Conservation (phyloP, 208 protist species). For the Blastocrithidia nonstop region DNA sequence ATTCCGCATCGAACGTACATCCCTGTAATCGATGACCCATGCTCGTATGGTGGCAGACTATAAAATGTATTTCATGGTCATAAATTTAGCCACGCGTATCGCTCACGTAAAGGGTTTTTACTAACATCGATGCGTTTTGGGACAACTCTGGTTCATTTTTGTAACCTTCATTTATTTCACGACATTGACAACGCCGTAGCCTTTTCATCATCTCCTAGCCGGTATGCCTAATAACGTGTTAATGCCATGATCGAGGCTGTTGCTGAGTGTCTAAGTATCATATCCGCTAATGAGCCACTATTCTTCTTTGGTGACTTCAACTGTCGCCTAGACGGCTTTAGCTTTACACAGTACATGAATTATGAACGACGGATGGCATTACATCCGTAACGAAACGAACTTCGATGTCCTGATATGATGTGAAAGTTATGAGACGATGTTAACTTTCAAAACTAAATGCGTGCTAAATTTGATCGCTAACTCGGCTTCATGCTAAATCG, state of each 20-base stretch:
- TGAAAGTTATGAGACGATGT: constrained; percentile 20
- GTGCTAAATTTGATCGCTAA: constrained; percentile 27
- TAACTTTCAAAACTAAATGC: constrained; percentile 7
- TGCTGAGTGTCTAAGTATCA: constrained; percentile 26
- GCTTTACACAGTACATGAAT: constrained; percentile 14
- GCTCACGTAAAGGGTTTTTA: constrained; percentile 58
- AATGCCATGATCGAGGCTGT: constrained; percentile 44
- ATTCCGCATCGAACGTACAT: constrained; percentile 71
- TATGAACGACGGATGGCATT: constrained; percentile 16
- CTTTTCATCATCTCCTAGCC: constrained; percentile 20
- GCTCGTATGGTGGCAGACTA: constrained; percentile 40
- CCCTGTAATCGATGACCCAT: constrained; percentile 48
- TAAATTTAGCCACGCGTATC: constrained; percentile 37
- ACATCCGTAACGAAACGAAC: constrained; percentile 15
- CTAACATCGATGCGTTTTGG: constrained; percentile 60
- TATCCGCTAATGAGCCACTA: constrained; percentile 36
- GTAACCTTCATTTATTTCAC: constrained; percentile 64
- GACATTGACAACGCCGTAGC: constrained; percentile 45
- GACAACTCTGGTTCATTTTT: constrained; percentile 34
- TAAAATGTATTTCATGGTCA: constrained; percentile 31
- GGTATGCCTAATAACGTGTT: constrained; percentile 23
- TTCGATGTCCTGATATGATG: constrained; percentile 29
- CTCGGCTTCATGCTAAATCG: constrained; percentile 26
- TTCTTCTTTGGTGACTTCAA: constrained; percentile 76
- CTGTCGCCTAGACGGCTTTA: constrained; percentile 31